Percentiles rank a stretch among this genome's conserved stretches.
Conservation (phyloP, 305 asterid species). For the Fraxinus velutina region DNA sequence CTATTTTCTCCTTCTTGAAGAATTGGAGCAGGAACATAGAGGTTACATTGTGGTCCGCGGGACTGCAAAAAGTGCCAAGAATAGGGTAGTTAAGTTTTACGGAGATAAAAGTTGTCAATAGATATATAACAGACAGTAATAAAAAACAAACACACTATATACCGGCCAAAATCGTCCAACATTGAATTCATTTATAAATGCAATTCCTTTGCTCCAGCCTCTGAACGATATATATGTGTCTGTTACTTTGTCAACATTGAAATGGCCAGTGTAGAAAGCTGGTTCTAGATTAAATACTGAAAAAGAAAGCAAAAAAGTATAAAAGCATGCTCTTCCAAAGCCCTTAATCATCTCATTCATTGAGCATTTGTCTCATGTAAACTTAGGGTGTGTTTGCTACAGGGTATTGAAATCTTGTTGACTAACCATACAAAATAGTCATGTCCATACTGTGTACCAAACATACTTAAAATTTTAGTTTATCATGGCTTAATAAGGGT, state of each 20-base stretch:
- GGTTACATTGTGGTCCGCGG: constrained; percentile 85
- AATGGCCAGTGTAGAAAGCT: constrained; percentile 64
- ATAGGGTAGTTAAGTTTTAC: neutral
- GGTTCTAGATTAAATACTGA: constrained; percentile 53
- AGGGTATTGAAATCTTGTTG: neutral
- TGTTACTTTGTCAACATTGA: constrained; percentile 45
- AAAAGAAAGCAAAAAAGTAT: constrained; percentile 16
- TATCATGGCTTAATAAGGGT: constrained; percentile 9
- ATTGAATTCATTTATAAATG: constrained; percentile 63
- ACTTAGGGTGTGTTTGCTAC: neutral
- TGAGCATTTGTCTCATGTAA: neutral
- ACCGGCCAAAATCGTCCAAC: constrained; percentile 96
- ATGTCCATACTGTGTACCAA: neutral
- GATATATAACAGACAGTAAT: neutral
- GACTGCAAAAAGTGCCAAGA: constrained; percentile 52
- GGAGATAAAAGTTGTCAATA: neutral
- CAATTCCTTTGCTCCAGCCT: constrained; percentile 92
- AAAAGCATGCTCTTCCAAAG: constrained; percentile 1
- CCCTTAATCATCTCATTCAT: neutral
- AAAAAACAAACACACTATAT: constrained; percentile 12
- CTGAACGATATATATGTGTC: constrained; percentile 78
- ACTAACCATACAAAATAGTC: neutral
- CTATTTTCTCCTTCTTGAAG: constrained; percentile 63
- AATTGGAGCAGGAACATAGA: constrained; percentile 82
- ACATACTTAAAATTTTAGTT: neutral